These are phyloP conservation scores for Moesziomyces sp. DNA, from an alignment of 1,284 basidiomycete genomes.

Conservation along the genomic window DNA sequence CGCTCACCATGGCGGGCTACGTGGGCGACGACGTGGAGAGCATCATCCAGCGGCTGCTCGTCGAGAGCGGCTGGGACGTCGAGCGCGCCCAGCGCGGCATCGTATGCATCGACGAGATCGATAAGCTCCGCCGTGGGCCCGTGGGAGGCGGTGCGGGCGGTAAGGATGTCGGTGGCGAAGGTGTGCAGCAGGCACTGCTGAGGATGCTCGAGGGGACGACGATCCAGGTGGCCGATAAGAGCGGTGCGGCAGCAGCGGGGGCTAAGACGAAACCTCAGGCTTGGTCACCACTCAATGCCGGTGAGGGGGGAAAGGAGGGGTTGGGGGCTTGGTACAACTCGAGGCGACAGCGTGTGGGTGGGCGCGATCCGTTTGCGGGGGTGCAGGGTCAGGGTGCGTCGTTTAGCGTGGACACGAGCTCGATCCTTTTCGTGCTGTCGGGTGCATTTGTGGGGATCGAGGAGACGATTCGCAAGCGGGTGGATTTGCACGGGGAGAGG, in stretches of 20 bases:
- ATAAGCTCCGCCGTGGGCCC: constrained; percentile 78
- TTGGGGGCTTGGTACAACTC: constrained; percentile 34
- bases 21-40: constrained; percentile 59
- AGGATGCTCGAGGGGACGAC: constrained; percentile 92
- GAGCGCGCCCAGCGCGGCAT: constrained; percentile 70
- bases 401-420: constrained; percentile 82
- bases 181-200: constrained; percentile 90
- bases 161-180: constrained; percentile 93
- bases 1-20: constrained; percentile 56
- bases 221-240: constrained; percentile 75
- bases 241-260: constrained; percentile 2
- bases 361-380: no score
- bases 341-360: constrained; percentile 1
- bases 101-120: constrained; percentile 94
- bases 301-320: background rate
- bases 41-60: constrained; percentile 47
- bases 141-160: constrained; percentile 71
- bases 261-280: background rate
- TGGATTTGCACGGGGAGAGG: background rate
- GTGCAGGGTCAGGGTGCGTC: constrained; percentile 70
- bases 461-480: constrained; percentile 71
- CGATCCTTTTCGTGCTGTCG: constrained; percentile 70
- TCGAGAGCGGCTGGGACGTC: constrained; percentile 44
- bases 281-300: background rate
- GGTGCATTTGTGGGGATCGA: constrained; percentile 95